phyloP scores from a whole-genome alignment of 164 flowering plant genomes.

The Nelumbo lutea region DNA sequence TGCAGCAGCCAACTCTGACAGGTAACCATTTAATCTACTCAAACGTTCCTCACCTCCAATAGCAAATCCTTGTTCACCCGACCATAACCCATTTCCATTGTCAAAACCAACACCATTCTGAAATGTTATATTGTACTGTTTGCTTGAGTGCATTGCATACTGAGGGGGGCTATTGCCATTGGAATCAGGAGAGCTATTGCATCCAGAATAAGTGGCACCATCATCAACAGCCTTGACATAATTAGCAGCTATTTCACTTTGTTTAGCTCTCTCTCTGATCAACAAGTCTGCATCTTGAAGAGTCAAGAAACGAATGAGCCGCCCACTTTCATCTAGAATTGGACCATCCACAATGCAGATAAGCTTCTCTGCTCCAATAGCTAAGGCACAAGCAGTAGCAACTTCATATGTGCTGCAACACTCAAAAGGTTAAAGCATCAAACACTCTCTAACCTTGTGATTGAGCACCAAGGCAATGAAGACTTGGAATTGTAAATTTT shows the following conservation, averaged over 20 bases:
- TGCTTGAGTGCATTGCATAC: slow-evolving; percentile 32
- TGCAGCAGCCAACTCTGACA: slow-evolving; percentile 96
- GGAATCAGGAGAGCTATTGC: slow-evolving; percentile 7
- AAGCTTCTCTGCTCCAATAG: slow-evolving; percentile 95
- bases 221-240: slow-evolving; percentile 84
- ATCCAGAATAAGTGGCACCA: slow-evolving; percentile 27
- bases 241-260: slow-evolving; percentile 93
- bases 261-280: slow-evolving; percentile 70
- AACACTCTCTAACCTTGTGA: neutral
- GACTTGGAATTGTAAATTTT: neutral
- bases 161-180: slow-evolving; percentile 21
- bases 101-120: slow-evolving; percentile 96
- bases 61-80: slow-evolving; percentile 92
- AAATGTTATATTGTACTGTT: slow-evolving; percentile 44
- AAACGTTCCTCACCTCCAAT: slow-evolving; percentile 86
- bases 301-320: slow-evolving; percentile 69
- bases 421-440: slow-evolving; percentile 4
- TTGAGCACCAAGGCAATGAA: neutral
- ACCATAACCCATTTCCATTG: slow-evolving; percentile 81
- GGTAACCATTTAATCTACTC: slow-evolving; percentile 75
- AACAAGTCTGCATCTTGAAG: slow-evolving; percentile 90
- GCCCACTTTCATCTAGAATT: slow-evolving; percentile 73
- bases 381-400: slow-evolving; percentile 96
- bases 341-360: slow-evolving; percentile 93
- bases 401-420: slow-evolving; percentile 92